Conservation (phyloP, 352 stramenopile genomes). For the Globisporangium viniferum region DNA sequence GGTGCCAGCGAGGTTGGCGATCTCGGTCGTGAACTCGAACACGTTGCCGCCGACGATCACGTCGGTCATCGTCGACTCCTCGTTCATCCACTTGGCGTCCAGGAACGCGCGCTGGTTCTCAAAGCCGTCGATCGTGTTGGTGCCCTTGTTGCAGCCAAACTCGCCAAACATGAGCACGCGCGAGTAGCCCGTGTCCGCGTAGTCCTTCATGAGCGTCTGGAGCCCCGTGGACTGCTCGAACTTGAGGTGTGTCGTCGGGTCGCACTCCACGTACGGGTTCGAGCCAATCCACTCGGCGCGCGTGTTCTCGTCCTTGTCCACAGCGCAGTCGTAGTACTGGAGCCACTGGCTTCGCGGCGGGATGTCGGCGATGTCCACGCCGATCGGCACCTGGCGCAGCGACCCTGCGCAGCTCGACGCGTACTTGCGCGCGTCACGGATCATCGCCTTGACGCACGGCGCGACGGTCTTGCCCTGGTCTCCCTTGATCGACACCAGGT, state of each 20-base stretch:
- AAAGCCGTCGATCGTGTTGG: conserved; percentile 63
- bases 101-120: conserved; percentile 65
- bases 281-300: conserved; percentile 32
- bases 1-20: conserved; percentile 45
- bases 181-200: conserved; percentile 38
- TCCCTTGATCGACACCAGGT: conserved; percentile 10
- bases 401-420: conserved; percentile 27
- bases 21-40: conserved; percentile 71
- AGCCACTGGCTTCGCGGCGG: conserved; percentile 33
- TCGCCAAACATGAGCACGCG: conserved; percentile 73
- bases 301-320: conserved; percentile 38
- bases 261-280: conserved; percentile 70
- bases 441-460: conserved; percentile 47
- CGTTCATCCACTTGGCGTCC: conserved; percentile 78
- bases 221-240: conserved; percentile 60
- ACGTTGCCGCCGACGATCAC: conserved; percentile 71
- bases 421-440: conserved; percentile 46
- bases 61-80: conserved; percentile 58
- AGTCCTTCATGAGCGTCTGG: conserved; percentile 62
- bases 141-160: conserved; percentile 68
- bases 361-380: conserved; percentile 48
- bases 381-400: conserved; percentile 43
- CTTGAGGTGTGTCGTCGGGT: conserved; percentile 43
- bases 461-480: conserved; percentile 20
- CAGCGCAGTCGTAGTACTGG: conserved; percentile 49